These are phyloP conservation scores for Withania somnifera DNA, from an alignment of 305 asterid species.

Conservation along the genomic window DNA sequence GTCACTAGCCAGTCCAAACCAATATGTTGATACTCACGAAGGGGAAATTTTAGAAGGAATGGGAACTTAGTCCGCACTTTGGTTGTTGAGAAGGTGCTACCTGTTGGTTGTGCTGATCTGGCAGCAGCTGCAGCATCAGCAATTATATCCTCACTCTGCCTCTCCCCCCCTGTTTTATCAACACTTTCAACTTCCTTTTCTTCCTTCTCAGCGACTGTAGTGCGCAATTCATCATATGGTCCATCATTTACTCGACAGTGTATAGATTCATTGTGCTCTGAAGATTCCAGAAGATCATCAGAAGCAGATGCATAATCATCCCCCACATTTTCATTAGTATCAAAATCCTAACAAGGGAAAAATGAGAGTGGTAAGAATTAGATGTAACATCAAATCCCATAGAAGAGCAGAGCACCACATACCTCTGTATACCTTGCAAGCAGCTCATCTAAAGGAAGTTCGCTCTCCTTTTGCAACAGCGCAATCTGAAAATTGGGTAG, in stretches of 20 bases:
- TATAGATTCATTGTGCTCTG: conserved; percentile 31
- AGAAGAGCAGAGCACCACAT: conserved; percentile 22
- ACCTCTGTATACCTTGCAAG: conserved; percentile 95
- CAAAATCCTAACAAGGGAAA: conserved; percentile 37
- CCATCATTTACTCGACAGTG: conserved; percentile 29
- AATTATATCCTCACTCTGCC: conserved; percentile 56
- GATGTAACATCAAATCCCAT: background rate
- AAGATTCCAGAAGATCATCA: conserved; percentile 40
- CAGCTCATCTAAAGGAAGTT: conserved; percentile 77
- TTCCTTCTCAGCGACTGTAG: conserved; percentile 25
- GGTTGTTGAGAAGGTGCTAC: conserved; percentile 91
- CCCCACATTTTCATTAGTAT: conserved; percentile 31
- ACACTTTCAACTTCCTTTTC: conserved; percentile 38
- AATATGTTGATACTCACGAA: conserved; percentile 98
- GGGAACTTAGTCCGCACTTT: conserved; percentile 96
- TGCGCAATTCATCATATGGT: conserved; percentile 28
- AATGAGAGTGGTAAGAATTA: background rate
- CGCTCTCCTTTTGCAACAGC: conserved; percentile 84
- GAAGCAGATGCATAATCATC: conserved; percentile 47
- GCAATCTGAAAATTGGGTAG: conserved; percentile 52
- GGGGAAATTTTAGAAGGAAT: conserved; percentile 87
- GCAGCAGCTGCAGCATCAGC: conserved; percentile 99
- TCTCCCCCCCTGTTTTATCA: conserved; percentile 49
- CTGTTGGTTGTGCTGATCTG: conserved; percentile 97
- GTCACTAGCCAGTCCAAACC: conserved; percentile 99